These are phyloP conservation scores for Hortiboletus flavorubellus DNA, from an alignment of 768 basidiomycete genomes.

Conservation along the genomic window DNA sequence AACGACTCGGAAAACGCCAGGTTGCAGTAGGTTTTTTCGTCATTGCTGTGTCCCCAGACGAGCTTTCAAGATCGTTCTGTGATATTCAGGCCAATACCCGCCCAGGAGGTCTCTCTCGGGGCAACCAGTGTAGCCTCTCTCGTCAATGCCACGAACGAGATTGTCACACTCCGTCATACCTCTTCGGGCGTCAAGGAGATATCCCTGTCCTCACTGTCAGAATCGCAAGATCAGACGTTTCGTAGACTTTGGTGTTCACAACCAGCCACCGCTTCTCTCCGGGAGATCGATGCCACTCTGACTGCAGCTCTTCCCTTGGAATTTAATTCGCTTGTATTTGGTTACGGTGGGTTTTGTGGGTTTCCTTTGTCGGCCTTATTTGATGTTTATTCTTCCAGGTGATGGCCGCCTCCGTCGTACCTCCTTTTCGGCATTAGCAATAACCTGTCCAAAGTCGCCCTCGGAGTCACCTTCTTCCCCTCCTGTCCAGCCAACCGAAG, in stretches of 20 bases:
- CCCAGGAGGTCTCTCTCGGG: conserved; percentile 11
- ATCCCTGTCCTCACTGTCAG: conserved; percentile 7
- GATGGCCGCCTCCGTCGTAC: conserved; percentile 52
- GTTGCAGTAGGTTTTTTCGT: conserved; percentile 19
- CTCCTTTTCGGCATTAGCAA: conserved; percentile 39
- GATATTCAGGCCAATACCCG: conserved; percentile 10
- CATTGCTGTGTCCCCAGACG: not conserved
- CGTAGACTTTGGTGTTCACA: conserved; percentile 24
- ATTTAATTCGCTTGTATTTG: conserved; percentile 55
- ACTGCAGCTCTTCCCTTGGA: conserved; percentile 54
- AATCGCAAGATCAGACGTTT: conserved; percentile 5
- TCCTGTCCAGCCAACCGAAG: not conserved
- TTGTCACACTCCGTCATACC: conserved; percentile 21
- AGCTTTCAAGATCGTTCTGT: conserved; percentile 5
- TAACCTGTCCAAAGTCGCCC: not conserved
- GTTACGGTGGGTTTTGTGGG: conserved; percentile 48
- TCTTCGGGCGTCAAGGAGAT: conserved; percentile 20
- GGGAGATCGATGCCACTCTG: conserved; percentile 16
- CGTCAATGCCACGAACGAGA: conserved; percentile 10
- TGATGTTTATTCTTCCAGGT: conserved; percentile 32
- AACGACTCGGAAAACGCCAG: conserved; percentile 5
- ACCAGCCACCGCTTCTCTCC: not conserved
- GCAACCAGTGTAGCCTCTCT: not conserved
- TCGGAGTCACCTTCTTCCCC: not conserved
- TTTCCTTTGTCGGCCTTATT: not conserved